These are phyloP conservation scores for Cyclotella choctawhatcheeana DNA, from an alignment of 108 stramenopile genomes.

Conservation along the genomic window DNA sequence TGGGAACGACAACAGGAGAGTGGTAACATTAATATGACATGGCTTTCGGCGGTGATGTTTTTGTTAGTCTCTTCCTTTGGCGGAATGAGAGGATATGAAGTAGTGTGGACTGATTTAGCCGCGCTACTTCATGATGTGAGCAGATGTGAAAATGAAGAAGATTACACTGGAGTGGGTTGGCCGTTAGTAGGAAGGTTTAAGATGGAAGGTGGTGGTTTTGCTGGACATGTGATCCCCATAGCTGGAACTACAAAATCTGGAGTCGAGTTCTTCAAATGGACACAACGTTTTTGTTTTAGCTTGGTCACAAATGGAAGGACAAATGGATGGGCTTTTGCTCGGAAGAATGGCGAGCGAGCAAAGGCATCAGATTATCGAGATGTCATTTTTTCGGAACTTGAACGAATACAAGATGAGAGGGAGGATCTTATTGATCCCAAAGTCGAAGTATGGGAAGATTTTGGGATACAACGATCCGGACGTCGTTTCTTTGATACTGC, in stretches of 20 bases:
- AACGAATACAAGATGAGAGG: slow-evolving; percentile 7
- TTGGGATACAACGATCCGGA: slow-evolving; percentile 18
- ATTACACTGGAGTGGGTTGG: slow-evolving; percentile 20
- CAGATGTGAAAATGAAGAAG: slow-evolving; percentile 4
- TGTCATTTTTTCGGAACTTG: slow-evolving; percentile 8
- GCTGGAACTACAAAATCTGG: slow-evolving; percentile 24
- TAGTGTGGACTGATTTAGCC: slow-evolving; percentile 15
- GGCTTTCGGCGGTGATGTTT: slow-evolving; percentile 10
- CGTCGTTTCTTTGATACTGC: slow-evolving; percentile 8
- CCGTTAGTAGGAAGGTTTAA: slow-evolving; percentile 23
- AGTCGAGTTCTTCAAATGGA: slow-evolving; percentile 20
- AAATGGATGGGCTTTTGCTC: slow-evolving; percentile 20
- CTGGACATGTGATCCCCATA: slow-evolving; percentile 20
- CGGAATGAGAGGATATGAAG: slow-evolving; percentile 16
- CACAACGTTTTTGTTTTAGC: slow-evolving; percentile 6
- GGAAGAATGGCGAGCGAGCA: slow-evolving; percentile 6
- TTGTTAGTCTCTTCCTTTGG: slow-evolving; percentile 6
- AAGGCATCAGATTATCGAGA: slow-evolving; percentile 8
- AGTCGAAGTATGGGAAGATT: slow-evolving; percentile 23
- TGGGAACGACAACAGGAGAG: background rate
- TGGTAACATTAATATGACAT: background rate
- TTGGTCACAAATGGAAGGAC: background rate
- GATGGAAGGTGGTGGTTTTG: slow-evolving; percentile 1
- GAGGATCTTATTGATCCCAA: slow-evolving; percentile 13
- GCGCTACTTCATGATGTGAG: slow-evolving; percentile 11